A percentile compares a stretch with the other conserved stretches of the same genome.
phyloP scores from a whole-genome alignment of 805 yeast genomes.

The Wilhelminamyces savonicus region DNA sequence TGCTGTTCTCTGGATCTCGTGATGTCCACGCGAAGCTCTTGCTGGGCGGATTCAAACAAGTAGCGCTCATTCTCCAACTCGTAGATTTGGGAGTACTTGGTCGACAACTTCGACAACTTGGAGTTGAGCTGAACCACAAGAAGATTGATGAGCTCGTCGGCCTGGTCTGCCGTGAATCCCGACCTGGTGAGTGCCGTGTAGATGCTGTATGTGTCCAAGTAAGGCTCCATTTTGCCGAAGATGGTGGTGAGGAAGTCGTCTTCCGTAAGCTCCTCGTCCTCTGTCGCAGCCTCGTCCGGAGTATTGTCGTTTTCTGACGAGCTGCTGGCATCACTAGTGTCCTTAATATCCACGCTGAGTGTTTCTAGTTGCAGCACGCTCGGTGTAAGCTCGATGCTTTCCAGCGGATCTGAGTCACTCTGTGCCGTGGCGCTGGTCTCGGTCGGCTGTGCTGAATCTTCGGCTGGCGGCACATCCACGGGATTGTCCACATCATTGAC shows the following conservation, averaged over 20 bases:
- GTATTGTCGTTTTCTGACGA: no score
- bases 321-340: no score
- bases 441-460: no score
- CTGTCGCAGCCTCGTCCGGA: no score
- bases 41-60: constrained; percentile 85
- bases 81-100: constrained; percentile 45
- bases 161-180: constrained; percentile 58
- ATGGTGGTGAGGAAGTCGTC: constrained; percentile 50
- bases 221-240: constrained; percentile 40
- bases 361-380: no score
- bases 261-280: constrained; percentile 5
- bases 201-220: constrained; percentile 44
- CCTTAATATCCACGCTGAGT: no score
- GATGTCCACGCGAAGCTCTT: constrained; percentile 77
- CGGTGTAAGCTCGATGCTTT: no score
- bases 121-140: constrained; percentile 37
- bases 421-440: no score
- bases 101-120: constrained; percentile 38
- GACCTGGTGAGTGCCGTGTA: constrained; percentile 45
- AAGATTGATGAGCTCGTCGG: constrained; percentile 50
- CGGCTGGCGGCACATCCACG: no score
- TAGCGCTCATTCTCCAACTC: constrained; percentile 86
- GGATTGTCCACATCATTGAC: no score
- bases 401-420: no score
- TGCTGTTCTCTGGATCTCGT: constrained; percentile 66